These are phyloP conservation scores for Phlyctochytrium planicorne DNA, from an alignment of 192 early-diverging fungal genomes.

Conservation along the genomic window DNA sequence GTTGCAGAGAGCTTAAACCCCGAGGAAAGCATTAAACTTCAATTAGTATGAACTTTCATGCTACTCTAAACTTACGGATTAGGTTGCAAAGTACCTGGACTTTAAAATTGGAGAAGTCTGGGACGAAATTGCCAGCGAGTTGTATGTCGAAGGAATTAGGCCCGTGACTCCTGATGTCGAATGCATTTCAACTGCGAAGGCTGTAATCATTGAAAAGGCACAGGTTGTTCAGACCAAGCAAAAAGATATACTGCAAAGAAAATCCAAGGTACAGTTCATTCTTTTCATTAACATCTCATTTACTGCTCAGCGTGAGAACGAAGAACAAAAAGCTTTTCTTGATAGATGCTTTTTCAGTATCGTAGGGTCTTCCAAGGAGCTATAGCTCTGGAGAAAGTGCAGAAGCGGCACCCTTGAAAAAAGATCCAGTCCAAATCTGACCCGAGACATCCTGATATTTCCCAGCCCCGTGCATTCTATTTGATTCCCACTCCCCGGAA, in stretches of 20 bases:
- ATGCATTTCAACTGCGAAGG: slow-evolving; percentile 71
- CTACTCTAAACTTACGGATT: background rate
- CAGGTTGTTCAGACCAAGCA: slow-evolving; percentile 32
- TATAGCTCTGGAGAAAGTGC: slow-evolving; percentile 32
- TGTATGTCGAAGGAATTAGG: slow-evolving; percentile 44
- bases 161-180: slow-evolving; percentile 48
- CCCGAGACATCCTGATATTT: background rate
- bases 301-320: too few relatives aligned
- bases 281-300: background rate
- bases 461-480: slow-evolving; percentile 35
- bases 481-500: slow-evolving; percentile 31
- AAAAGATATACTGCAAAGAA: slow-evolving; percentile 23
- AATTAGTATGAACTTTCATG: slow-evolving; percentile 22
- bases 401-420: slow-evolving; percentile 26
- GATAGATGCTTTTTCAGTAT: background rate
- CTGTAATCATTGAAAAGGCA: slow-evolving; percentile 43
- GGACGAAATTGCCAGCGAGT: slow-evolving; percentile 47
- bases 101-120: slow-evolving; percentile 57
- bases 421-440: slow-evolving; percentile 29
- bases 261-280: slow-evolving; percentile 14
- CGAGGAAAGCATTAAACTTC: slow-evolving; percentile 33
- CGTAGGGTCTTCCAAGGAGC: background rate
- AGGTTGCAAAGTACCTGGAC: slow-evolving; percentile 52
- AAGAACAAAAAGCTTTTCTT: background rate
- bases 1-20: slow-evolving; percentile 12